Conservation (phyloP, 208 protist species). For the Wallacemonas sp. region DNA sequence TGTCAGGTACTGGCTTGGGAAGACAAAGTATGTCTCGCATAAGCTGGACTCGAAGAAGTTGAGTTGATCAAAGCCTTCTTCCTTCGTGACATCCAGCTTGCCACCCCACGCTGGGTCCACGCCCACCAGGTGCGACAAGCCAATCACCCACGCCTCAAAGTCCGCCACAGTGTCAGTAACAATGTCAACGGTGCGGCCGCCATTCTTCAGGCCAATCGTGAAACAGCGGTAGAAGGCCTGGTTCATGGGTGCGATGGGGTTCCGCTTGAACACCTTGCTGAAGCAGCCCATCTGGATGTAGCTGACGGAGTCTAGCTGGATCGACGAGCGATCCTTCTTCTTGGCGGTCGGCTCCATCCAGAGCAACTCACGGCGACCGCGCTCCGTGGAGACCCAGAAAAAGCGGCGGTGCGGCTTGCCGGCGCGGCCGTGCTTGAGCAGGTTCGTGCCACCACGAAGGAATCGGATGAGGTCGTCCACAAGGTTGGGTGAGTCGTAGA, state of each 20-base stretch:
- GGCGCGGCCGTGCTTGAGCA: constrained; percentile 91
- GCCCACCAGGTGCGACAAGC: constrained; percentile 74
- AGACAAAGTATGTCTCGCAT: constrained; percentile 88
- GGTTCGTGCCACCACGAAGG: constrained; percentile 71
- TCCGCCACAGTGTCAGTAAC: constrained; percentile 86
- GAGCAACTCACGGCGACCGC: constrained; percentile 53
- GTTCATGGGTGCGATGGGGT: constrained; percentile 52
- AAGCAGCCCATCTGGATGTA: constrained; percentile 90
- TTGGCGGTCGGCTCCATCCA: constrained; percentile 69
- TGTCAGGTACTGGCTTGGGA: constrained; percentile 70
- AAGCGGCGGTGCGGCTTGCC: constrained; percentile 88
- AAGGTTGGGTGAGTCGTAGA: constrained; percentile 87
- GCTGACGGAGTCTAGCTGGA: constrained; percentile 74
- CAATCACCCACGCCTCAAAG: constrained; percentile 93
- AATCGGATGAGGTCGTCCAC: constrained; percentile 85
- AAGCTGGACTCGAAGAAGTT: constrained; percentile 80
- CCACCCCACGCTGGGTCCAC: constrained; percentile 91
- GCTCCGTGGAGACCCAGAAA: constrained; percentile 79
- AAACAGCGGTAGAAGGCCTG: constrained; percentile 87
- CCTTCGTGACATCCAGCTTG: constrained; percentile 80
- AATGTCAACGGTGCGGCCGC: constrained; percentile 89
- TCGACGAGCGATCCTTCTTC: constrained; percentile 46
- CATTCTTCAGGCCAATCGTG: constrained; percentile 76
- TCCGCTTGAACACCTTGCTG: constrained; percentile 89
- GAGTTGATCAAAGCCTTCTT: constrained; percentile 60